phyloP scores from a whole-genome alignment of 345 rosid genomes.

The Gossypium thurberi region DNA sequence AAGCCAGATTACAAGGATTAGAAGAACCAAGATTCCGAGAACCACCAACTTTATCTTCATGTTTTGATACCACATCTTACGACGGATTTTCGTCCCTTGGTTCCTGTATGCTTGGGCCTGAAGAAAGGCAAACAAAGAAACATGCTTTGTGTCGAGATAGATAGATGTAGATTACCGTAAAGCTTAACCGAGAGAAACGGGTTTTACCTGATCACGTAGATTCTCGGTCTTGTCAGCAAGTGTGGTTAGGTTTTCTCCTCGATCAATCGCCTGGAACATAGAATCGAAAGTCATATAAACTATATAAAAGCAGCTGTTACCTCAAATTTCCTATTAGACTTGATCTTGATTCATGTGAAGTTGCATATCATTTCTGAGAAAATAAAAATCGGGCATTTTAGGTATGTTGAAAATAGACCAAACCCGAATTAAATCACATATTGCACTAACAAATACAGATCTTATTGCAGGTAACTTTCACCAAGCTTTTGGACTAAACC shows the following conservation, averaged over 20 bases:
- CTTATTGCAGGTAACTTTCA: not conserved
- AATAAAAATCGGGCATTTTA: not conserved
- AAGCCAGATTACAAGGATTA: slow-evolving; percentile 78
- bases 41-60: slow-evolving; percentile 93
- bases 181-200: not conserved
- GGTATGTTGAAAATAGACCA: not conserved
- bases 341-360: not conserved
- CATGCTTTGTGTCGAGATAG: not conserved
- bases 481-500: not conserved
- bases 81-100: slow-evolving; percentile 63
- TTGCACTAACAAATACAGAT: not conserved
- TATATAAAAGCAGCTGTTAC: not conserved
- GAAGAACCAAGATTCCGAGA: slow-evolving; percentile 64
- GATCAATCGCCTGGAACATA: slow-evolving; percentile 58
- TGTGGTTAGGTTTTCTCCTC: slow-evolving; percentile 69
- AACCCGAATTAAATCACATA: not conserved
- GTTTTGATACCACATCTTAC: slow-evolving; percentile 95
- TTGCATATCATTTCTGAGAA: not conserved
- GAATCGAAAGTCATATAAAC: slow-evolving; percentile 2
- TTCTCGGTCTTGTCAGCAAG: slow-evolving; percentile 73
- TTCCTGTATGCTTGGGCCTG: slow-evolving; percentile 74
- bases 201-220: slow-evolving; percentile 63
- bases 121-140: slow-evolving; percentile 6
- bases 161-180: not conserved
- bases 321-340: not conserved